Conservation (phyloP, 2,329 filamentous ascomycete genomes). For the Verticillium klebahnii region DNA sequence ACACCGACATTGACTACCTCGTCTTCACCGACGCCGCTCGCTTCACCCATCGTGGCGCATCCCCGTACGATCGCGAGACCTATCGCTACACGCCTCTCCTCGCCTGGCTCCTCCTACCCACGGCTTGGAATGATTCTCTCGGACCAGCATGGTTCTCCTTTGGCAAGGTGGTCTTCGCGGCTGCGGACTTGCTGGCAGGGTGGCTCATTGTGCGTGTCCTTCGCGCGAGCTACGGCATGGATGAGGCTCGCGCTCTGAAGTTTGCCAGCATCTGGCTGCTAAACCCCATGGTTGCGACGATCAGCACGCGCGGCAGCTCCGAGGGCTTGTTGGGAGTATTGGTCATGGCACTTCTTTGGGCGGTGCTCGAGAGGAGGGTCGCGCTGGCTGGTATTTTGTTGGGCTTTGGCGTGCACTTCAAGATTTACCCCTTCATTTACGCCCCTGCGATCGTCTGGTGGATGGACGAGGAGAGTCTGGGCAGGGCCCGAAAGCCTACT, state of each 20-base stretch:
- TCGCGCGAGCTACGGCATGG: slow-evolving; percentile 37
- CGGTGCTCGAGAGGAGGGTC: slow-evolving; percentile 60
- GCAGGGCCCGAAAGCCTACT: slow-evolving; percentile 4
- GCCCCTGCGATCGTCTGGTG: slow-evolving; percentile 76
- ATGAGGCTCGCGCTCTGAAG: slow-evolving; percentile 54
- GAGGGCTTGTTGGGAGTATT: slow-evolving; percentile 86
- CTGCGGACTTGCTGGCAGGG: slow-evolving; percentile 79
- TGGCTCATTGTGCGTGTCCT: slow-evolving; percentile 60
- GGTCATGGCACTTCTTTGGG: slow-evolving; percentile 80
- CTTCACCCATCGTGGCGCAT: slow-evolving; percentile 60
- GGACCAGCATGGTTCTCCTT: slow-evolving; percentile 63
- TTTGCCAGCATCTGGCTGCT: slow-evolving; percentile 89
- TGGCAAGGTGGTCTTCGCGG: slow-evolving; percentile 82
- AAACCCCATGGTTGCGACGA: slow-evolving; percentile 97
- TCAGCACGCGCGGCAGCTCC: slow-evolving; percentile 90
- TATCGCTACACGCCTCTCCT: slow-evolving; percentile 96
- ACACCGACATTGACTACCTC: slow-evolving; percentile 98
- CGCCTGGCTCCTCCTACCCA: slow-evolving; percentile 86
- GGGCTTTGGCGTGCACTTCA: slow-evolving; percentile 88
- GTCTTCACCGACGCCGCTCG: slow-evolving; percentile 96
- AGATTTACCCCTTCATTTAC: slow-evolving; percentile 98
- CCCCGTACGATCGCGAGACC: slow-evolving; percentile 85
- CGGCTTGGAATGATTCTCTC: slow-evolving; percentile 48
- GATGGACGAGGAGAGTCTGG: slow-evolving; percentile 57
- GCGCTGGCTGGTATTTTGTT: slow-evolving; percentile 68